phyloP scores from a whole-genome alignment of 148 eudicot species.

The Gaultheria prostrata region DNA sequence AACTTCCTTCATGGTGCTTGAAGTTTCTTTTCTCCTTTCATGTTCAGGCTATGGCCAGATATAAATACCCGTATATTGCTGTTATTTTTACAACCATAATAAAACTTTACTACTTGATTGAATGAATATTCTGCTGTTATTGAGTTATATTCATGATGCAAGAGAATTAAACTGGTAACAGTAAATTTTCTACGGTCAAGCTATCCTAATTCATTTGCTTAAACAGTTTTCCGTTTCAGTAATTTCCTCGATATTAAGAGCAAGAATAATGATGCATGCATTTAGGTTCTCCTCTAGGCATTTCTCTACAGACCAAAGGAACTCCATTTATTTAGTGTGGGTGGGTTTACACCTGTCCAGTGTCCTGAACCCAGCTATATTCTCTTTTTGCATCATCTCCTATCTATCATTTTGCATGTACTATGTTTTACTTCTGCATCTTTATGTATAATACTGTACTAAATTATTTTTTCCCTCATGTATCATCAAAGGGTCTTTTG shows the following conservation, averaged over 20 bases:
- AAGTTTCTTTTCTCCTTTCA: slow-evolving; percentile 7
- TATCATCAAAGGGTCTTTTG: neutral
- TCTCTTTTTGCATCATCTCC: neutral
- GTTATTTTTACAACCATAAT: neutral
- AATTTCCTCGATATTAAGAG: neutral
- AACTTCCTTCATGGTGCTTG: neutral
- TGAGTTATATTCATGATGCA: neutral
- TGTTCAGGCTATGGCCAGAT: neutral
- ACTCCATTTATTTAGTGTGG: slow-evolving; percentile 6
- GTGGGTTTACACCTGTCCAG: neutral
- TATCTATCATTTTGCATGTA: neutral
- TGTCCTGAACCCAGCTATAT: neutral
- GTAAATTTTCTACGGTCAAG: neutral
- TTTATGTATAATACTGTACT: neutral
- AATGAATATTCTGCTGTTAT: neutral
- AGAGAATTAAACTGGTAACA: neutral
- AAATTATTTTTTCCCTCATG: neutral
- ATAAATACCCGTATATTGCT: neutral
- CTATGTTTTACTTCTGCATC: neutral
- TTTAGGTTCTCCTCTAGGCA: neutral
- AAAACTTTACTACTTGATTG: neutral
- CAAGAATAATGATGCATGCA: slow-evolving; percentile 1
- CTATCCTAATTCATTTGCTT: neutral
- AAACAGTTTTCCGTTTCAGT: neutral
- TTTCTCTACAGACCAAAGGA: neutral